Percentiles rank a stretch among this genome's conserved stretches.
These are phyloP conservation scores for Russula griseocarnosa DNA, from an alignment of 768 basidiomycete genomes.

Conservation along the genomic window DNA sequence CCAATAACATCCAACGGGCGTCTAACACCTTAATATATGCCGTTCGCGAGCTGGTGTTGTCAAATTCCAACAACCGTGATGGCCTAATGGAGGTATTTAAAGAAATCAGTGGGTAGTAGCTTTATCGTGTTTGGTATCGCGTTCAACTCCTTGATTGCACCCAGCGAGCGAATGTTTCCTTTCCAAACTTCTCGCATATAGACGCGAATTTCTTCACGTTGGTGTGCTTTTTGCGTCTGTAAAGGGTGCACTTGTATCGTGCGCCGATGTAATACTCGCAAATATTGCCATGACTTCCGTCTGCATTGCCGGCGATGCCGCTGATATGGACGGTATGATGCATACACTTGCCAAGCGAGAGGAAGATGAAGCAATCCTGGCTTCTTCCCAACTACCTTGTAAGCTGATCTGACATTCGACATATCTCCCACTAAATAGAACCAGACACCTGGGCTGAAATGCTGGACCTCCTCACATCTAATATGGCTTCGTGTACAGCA, in stretches of 20 bases:
- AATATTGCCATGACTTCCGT: conserved; percentile 44
- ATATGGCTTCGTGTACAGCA: conserved; percentile 54
- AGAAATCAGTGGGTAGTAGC: conserved; percentile 17
- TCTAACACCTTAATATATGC: conserved; percentile 5
- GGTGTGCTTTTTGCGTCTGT: conserved; percentile 33
- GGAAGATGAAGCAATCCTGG: conserved; percentile 51
- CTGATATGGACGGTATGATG: conserved; percentile 20
- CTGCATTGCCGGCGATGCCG: conserved; percentile 33
- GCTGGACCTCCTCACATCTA: conserved; percentile 44
- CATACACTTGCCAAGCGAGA: conserved; percentile 40
- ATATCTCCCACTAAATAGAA: conserved; percentile 19
- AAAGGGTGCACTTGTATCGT: conserved; percentile 39
- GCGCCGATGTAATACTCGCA: conserved; percentile 59
- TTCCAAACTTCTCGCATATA: conserved; percentile 46
- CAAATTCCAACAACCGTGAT: not conserved
- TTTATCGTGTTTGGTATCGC: not conserved
- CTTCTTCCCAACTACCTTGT: conserved; percentile 70
- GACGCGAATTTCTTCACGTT: conserved; percentile 46
- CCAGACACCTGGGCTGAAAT: conserved; percentile 55
- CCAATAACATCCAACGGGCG: conserved; percentile 12
- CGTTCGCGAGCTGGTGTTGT: conserved; percentile 1
- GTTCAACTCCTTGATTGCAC: not conserved
- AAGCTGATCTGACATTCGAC: conserved; percentile 15
- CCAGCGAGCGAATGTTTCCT: conserved; percentile 16
- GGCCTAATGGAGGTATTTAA: conserved; percentile 11